These are phyloP conservation scores for Exophiala sideris DNA, from an alignment of 2,329 filamentous ascomycete genomes.

Conservation along the genomic window DNA sequence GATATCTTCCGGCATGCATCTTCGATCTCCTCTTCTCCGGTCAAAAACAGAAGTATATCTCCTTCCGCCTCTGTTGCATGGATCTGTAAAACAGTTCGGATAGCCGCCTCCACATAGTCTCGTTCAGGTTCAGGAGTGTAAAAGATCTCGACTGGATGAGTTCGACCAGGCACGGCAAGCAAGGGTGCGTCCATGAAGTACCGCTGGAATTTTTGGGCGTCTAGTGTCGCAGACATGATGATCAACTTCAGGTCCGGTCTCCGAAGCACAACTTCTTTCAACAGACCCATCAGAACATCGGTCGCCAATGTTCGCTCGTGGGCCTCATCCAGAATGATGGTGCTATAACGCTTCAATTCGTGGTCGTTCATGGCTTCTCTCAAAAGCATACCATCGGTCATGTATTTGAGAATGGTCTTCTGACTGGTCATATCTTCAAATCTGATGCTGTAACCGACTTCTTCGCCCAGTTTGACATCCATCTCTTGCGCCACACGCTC, in stretches of 20 bases:
- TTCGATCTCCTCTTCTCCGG: constrained; percentile 97
- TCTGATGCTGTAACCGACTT: constrained; percentile 97
- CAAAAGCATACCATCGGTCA: constrained; percentile 99
- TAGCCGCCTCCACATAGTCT: constrained; percentile 93
- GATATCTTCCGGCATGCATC: constrained; percentile 90
- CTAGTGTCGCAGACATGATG: constrained; percentile 97
- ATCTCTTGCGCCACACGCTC: constrained; percentile 97
- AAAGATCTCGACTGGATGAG: constrained; percentile 95
- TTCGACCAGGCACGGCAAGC: constrained; percentile 89
- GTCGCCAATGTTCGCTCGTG: constrained; percentile 97
- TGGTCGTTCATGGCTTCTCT: constrained; percentile 96
- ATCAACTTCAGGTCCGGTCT: constrained; percentile 93
- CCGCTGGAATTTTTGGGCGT: constrained; percentile 95
- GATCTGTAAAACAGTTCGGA: constrained; percentile 93
- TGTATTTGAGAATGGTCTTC: constrained; percentile 95
- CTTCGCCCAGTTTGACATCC: constrained; percentile 86
- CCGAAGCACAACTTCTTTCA: constrained; percentile 82
- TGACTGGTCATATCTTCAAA: constrained; percentile 92
- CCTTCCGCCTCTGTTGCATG: constrained; percentile 90
- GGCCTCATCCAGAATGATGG: constrained; percentile 96
- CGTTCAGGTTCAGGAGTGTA: constrained; percentile 95
- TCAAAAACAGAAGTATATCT: constrained; percentile 91
- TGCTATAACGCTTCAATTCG: constrained; percentile 86
- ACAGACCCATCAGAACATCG: constrained; percentile 92
- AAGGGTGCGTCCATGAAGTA: constrained; percentile 96